Percentiles rank a stretch among this genome's conserved stretches.
Evolutionary conservation across 768 basidiomycete species (phyloP).

Genomic region (Thelephora aurantiotincta): DNA sequence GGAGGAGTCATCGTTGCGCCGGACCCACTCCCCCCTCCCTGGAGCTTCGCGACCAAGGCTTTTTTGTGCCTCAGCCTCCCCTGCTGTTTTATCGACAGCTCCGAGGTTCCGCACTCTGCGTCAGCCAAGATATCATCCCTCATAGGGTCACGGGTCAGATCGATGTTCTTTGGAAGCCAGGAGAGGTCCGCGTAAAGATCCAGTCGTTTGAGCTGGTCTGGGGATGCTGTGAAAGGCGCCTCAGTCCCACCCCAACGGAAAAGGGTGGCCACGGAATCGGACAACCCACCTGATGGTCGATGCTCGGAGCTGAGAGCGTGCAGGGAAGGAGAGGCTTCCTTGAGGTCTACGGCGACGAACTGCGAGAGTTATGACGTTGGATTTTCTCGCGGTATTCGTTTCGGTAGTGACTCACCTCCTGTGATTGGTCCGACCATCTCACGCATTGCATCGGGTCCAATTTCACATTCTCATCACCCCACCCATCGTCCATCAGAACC

Average conservation of each 20-base stretch:
- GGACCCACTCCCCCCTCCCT: conserved; percentile 5
- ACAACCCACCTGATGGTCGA: conserved; percentile 28
- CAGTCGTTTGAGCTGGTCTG: conserved; percentile 33
- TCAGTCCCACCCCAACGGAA: neutral
- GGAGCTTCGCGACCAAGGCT: conserved; percentile 23
- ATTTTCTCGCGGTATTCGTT: conserved; percentile 19
- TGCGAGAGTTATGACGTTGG: neutral
- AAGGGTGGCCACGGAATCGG: too few species aligned
- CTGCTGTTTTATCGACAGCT: conserved; percentile 29
- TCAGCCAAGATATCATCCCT: conserved; percentile 15
- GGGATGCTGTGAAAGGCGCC: conserved; percentile 23
- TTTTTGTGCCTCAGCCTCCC: conserved; percentile 39
- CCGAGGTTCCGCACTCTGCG: conserved; percentile 6
- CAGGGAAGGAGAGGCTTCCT: conserved; percentile 20
- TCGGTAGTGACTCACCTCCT: conserved; percentile 9
- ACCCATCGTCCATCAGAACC: conserved; percentile 35
- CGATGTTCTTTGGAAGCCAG: conserved; percentile 45
- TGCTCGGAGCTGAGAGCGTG: conserved; percentile 30
- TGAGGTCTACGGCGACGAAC: neutral
- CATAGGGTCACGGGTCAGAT: conserved; percentile 29
- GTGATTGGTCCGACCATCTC: conserved; percentile 19
- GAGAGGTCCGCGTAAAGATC: conserved; percentile 47
- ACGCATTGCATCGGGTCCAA: conserved; percentile 10
- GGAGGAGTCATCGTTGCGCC: too few species aligned
- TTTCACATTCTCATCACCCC: conserved; percentile 11